A percentile compares a stretch with the other conserved stretches of the same genome.
These are phyloP conservation scores for Truncatella angustata DNA, from an alignment of 2,329 filamentous ascomycete genomes.

Conservation along the genomic window DNA sequence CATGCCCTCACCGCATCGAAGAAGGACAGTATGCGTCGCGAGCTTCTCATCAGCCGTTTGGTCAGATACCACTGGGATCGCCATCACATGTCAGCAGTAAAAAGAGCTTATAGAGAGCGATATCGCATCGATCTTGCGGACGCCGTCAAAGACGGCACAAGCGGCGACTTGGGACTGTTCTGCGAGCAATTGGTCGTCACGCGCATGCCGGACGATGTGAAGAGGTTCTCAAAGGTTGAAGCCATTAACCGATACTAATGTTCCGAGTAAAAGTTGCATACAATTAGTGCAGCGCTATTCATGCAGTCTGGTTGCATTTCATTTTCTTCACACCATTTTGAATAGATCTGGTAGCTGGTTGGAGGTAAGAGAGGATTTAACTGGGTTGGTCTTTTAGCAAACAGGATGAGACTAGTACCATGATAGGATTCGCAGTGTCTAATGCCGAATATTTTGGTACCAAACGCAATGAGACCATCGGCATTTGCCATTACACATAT, in stretches of 20 bases:
- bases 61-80: constrained; percentile 93
- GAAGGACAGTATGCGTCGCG: constrained; percentile 71
- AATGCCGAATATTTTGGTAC: too few relatives aligned
- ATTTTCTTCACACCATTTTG: too few relatives aligned
- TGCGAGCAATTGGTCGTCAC: constrained; percentile 68
- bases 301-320: too few relatives aligned
- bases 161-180: constrained; percentile 74
- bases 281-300: too few relatives aligned
- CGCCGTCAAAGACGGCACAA: constrained; percentile 74
- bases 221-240: constrained; percentile 45
- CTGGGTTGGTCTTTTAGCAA: too few relatives aligned
- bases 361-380: too few relatives aligned
- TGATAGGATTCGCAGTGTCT: too few relatives aligned
- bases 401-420: too few relatives aligned
- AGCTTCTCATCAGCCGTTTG: constrained; percentile 82
- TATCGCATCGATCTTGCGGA: constrained; percentile 74
- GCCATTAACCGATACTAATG: constrained; percentile 12
- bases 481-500: too few relatives aligned
- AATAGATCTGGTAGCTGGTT: too few relatives aligned
- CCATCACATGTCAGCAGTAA: constrained; percentile 74
- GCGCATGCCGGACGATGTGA: constrained; percentile 58
- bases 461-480: too few relatives aligned
- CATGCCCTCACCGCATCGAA: constrained; percentile 79
- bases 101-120: constrained; percentile 74
- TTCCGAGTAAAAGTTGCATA: too few relatives aligned